Percentiles rank a stretch among this genome's conserved stretches.
phyloP scores from a whole-genome alignment of 2,329 filamentous ascomycete species.

The Paecilomyces dactylethromorphus region DNA sequence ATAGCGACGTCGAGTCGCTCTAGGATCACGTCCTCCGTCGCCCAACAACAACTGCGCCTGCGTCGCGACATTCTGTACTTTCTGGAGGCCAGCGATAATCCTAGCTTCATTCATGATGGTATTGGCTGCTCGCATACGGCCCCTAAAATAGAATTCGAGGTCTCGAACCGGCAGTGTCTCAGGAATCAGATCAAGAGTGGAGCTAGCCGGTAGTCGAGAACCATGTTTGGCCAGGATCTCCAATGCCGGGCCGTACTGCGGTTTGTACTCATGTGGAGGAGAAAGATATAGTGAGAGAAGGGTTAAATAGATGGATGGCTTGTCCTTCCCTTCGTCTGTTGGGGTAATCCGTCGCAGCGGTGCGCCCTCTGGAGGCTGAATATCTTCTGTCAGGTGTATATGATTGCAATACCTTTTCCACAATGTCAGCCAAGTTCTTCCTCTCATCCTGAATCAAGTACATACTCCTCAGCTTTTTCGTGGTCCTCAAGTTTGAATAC shows the following conservation, averaged over 20 bases:
- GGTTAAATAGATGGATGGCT: conserved; percentile 82
- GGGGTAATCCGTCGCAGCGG: conserved; percentile 32
- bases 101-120: conserved; percentile 72
- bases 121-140: conserved; percentile 80
- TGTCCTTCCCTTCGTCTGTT: conserved; percentile 48
- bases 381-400: conserved; percentile 59
- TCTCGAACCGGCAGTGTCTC: conserved; percentile 69
- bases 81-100: conserved; percentile 69
- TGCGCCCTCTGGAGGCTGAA: conserved; percentile 25
- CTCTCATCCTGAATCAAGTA: background rate
- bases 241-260: conserved; percentile 72
- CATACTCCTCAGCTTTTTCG: conserved; percentile 84
- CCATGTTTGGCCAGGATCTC: conserved; percentile 87
- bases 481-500: conserved; percentile 90
- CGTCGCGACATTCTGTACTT: conserved; percentile 70
- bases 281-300: conserved; percentile 83
- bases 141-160: conserved; percentile 84
- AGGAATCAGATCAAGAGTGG: conserved; percentile 80
- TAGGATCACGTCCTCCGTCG: conserved; percentile 46
- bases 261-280: conserved; percentile 65
- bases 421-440: conserved; percentile 9
- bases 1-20: conserved; percentile 55
- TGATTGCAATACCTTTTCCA: conserved; percentile 73
- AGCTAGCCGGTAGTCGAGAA: conserved; percentile 78
- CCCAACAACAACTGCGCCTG: conserved; percentile 71